Conservation (phyloP, 2,329 filamentous ascomycete genomes). For the Achaetomium macrosporum region DNA sequence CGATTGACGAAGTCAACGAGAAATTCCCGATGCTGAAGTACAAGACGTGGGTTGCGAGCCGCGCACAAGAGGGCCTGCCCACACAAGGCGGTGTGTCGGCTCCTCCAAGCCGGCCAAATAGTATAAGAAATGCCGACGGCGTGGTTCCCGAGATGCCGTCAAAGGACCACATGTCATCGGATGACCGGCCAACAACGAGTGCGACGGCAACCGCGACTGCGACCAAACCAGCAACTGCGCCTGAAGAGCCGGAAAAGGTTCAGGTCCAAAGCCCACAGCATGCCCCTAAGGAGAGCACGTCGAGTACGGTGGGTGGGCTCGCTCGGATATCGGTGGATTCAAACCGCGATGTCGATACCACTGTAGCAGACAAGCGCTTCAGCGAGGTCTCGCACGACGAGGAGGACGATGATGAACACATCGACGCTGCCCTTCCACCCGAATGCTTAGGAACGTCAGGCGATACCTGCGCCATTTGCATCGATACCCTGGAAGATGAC, state of each 20-base stretch:
- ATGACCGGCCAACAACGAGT: slow-evolving; percentile 34
- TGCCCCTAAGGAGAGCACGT: slow-evolving; percentile 25
- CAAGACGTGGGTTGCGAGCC: slow-evolving; percentile 83
- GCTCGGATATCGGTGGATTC: slow-evolving; percentile 20
- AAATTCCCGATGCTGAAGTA: slow-evolving; percentile 95
- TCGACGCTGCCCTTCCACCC: slow-evolving; percentile 73
- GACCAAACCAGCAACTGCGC: slow-evolving; percentile 11
- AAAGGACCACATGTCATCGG: slow-evolving; percentile 42
- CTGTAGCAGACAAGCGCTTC: slow-evolving; percentile 17
- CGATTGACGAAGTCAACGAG: slow-evolving; percentile 97
- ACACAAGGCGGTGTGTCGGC: slow-evolving; percentile 77
- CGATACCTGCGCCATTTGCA: slow-evolving; percentile 93
- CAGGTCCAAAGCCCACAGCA: slow-evolving; percentile 20
- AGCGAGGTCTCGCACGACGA: slow-evolving; percentile 32
- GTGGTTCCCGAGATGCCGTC: slow-evolving; percentile 40
- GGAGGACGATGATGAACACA: slow-evolving; percentile 69
- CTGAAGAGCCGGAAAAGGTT: slow-evolving; percentile 27
- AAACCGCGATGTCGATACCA: slow-evolving; percentile 11
- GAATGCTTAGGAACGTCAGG: slow-evolving; percentile 77
- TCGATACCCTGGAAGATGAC: slow-evolving; percentile 89
- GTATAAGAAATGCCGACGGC: slow-evolving; percentile 62
- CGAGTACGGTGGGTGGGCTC: slow-evolving; percentile 17
- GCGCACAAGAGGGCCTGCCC: slow-evolving; percentile 77
- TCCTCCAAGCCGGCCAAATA: slow-evolving; percentile 66
- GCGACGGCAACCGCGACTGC: slow-evolving; percentile 18